A percentile compares a stretch with the other conserved stretches of the same genome.
phyloP scores from a whole-genome alignment of 75 land plant genomes.

The Sequoiadendron giganteum region DNA sequence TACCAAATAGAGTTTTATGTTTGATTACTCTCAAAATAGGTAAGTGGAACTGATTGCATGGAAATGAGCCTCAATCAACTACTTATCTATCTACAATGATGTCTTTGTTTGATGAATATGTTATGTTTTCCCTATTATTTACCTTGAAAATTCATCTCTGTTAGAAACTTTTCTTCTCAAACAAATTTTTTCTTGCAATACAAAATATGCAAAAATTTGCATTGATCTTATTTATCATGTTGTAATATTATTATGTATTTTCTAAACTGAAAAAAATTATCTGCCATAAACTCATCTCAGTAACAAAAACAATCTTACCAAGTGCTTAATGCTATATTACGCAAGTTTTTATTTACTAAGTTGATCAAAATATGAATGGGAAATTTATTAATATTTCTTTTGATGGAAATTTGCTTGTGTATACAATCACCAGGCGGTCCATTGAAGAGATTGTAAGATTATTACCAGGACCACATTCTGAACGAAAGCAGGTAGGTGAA shows the following conservation, averaged over 20 bases:
- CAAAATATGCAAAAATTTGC: neutral
- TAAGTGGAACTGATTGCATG: neutral
- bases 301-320: too few species aligned
- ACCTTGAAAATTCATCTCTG: neutral
- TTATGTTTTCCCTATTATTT: neutral
- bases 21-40: neutral
- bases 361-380: neutral
- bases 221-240: neutral
- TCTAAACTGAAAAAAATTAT: neutral
- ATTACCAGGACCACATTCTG: slow-evolving; percentile 85
- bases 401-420: slow-evolving; percentile 8
- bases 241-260: too few species aligned
- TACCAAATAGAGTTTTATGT: neutral
- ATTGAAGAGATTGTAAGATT: slow-evolving; percentile 81
- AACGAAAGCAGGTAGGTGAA: slow-evolving; percentile 61
- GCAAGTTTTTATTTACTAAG: neutral
- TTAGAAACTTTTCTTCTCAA: neutral
- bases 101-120: neutral
- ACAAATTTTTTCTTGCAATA: too few species aligned
- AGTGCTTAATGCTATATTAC: neutral
- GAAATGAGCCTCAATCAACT: neutral
- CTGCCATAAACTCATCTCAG: neutral
- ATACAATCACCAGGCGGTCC: slow-evolving; percentile 52
- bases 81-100: neutral
- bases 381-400: slow-evolving; percentile 5